A percentile compares a stretch with the other conserved stretches of the same genome.
Conservation (phyloP, 2,329 filamentous ascomycete genomes). For the Fonsecaea pugnacius region DNA sequence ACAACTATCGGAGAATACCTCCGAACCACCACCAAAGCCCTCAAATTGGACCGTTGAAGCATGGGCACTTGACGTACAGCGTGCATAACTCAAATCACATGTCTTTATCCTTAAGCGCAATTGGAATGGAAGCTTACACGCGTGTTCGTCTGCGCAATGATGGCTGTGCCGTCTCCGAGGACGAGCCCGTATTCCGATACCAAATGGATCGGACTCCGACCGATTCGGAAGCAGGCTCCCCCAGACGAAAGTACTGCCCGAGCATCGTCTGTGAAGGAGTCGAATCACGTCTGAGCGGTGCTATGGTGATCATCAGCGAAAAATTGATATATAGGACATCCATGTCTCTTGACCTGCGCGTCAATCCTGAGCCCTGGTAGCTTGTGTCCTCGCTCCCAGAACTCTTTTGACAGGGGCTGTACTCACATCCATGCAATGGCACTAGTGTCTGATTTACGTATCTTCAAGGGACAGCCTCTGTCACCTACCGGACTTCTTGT, state of each 20-base stretch:
- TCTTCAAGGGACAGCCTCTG: conserved; percentile 6
- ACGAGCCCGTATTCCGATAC: neutral
- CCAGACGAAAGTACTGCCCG: neutral
- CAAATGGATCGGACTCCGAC: conserved; percentile 4
- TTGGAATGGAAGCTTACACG: neutral
- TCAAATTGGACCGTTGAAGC: neutral
- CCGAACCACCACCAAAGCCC: neutral
- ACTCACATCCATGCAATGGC: neutral
- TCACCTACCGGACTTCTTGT: neutral
- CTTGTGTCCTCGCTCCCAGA: neutral
- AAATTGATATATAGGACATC: neutral
- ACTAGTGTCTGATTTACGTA: neutral
- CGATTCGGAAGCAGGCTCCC: neutral
- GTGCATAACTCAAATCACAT: neutral
- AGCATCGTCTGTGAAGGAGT: neutral
- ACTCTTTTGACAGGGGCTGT: neutral
- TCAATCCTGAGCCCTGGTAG: neutral
- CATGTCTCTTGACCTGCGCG: neutral
- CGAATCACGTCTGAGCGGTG: neutral
- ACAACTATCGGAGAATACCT: neutral
- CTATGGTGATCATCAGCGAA: neutral
- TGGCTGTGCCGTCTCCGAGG: neutral
- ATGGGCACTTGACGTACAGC: neutral
- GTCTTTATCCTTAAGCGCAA: neutral
- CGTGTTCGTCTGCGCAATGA: neutral